Evolutionary conservation across 2,329 filamentous ascomycete genomes (phyloP).

Genomic region (Cladosporium sphaerospermum): DNA sequence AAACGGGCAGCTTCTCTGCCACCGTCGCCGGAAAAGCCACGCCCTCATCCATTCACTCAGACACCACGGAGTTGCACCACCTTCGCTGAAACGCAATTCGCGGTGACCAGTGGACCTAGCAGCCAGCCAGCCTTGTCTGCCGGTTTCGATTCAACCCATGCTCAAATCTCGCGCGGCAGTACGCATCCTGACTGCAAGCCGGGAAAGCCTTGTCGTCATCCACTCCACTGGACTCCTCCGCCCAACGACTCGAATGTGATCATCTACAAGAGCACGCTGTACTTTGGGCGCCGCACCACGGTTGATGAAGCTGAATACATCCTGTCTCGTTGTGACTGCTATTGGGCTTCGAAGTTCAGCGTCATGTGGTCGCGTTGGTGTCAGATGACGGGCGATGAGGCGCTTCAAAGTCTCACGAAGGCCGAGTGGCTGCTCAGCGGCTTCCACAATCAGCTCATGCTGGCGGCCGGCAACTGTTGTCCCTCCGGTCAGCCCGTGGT

Average conservation of each 20-base stretch:
- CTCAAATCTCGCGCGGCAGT: too few species aligned
- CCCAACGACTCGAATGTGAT: neutral
- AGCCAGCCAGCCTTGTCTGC: too few species aligned
- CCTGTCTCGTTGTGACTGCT: neutral
- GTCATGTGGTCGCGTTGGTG: neutral
- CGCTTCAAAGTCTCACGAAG: too few species aligned
- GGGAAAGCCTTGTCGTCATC: too few species aligned
- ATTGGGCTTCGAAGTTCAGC: neutral
- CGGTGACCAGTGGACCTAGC: too few species aligned
- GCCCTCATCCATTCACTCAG: neutral
- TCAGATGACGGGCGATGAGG: neutral
- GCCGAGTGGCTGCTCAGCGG: too few species aligned
- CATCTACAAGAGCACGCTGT: neutral
- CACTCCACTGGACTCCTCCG: neutral
- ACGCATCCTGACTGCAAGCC: too few species aligned
- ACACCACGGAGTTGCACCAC: too few species aligned
- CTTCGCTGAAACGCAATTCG: too few species aligned
- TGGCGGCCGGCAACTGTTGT: neutral
- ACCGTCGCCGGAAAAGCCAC: neutral
- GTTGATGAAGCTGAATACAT: constrained; percentile 1
- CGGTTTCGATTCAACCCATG: too few species aligned
- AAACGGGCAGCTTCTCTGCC: neutral
- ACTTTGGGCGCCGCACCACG: neutral
- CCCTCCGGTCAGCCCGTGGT: neutral
- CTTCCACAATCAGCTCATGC: too few species aligned